These are phyloP conservation scores for Hypoxylon sp. DNA, from an alignment of 2,329 filamentous ascomycete species.

Conservation along the genomic window DNA sequence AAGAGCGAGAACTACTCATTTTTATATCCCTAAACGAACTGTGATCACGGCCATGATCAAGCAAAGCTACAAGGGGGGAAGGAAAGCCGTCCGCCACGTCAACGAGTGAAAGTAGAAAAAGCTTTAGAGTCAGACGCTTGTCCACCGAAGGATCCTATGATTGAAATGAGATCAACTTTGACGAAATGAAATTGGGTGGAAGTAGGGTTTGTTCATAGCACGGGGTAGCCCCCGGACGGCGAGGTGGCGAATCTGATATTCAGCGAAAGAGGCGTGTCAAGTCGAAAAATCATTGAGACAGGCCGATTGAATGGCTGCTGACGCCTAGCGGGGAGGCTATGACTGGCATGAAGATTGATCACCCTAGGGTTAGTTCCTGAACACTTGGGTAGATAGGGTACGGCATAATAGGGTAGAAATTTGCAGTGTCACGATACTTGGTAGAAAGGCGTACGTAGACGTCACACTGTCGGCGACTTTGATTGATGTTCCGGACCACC, in stretches of 20 bases:
- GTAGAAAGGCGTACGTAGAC: too few relatives aligned
- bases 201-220: background rate
- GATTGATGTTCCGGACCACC: background rate
- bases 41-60: slow-evolving; percentile 33
- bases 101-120: slow-evolving; percentile 41
- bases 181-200: slow-evolving; percentile 15
- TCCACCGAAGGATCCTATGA: slow-evolving; percentile 16
- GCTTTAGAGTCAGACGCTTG: slow-evolving; percentile 28
- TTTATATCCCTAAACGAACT: slow-evolving; percentile 27
- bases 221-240: slow-evolving; percentile 7
- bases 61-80: slow-evolving; percentile 11
- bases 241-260: slow-evolving; percentile 5
- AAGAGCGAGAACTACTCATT: background rate
- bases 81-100: slow-evolving; percentile 33
- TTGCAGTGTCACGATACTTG: background rate
- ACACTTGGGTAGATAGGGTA: background rate
- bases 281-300: slow-evolving; percentile 7
- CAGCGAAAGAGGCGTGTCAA: background rate
- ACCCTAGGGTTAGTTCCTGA: slow-evolving; percentile 1
- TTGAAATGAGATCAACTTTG: slow-evolving; percentile 9
- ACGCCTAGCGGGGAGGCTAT: slow-evolving; percentile 1
- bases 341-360: slow-evolving; percentile 3
- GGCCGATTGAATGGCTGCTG: slow-evolving; percentile 9
- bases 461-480: background rate
- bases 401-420: background rate